Percentiles rank a stretch among this genome's conserved stretches.
Conservation (phyloP, 2,329 filamentous ascomycete species). For the Calonectria honghensis region DNA sequence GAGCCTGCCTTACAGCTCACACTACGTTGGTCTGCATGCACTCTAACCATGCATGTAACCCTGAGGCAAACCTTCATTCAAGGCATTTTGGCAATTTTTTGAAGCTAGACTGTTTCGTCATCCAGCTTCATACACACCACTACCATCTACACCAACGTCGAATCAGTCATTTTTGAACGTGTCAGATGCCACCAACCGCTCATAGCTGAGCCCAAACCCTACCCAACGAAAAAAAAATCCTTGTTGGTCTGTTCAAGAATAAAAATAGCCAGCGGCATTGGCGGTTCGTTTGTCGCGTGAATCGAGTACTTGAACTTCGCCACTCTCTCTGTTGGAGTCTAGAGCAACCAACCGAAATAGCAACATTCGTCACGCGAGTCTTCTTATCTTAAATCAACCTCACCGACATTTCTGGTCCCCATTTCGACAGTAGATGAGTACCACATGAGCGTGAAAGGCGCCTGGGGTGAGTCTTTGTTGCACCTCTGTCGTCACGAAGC, state of each 20-base stretch:
- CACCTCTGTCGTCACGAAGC: conserved; percentile 3
- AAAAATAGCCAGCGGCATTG: neutral
- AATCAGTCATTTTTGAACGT: neutral
- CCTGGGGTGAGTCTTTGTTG: neutral
- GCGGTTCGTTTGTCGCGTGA: neutral
- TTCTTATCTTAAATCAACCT: neutral
- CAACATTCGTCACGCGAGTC: neutral
- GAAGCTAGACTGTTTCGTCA: neutral
- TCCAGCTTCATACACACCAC: neutral
- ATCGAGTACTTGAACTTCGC: neutral
- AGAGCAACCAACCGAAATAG: neutral
- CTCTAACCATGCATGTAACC: neutral
- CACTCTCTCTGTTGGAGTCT: neutral
- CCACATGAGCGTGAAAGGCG: no score
- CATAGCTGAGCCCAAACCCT: neutral
- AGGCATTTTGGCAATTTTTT: neutral
- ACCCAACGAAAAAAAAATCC: neutral
- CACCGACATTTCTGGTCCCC: neutral
- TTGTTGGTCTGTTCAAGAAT: neutral
- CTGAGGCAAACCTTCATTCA: neutral
- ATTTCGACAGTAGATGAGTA: neutral
- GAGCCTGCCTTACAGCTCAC: neutral
- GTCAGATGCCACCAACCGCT: neutral
- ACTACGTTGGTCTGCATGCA: neutral
- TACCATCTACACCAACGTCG: neutral